These are phyloP conservation scores for Fusarium brevicatenulatum DNA, from an alignment of 2,329 filamentous ascomycete species.

Conservation along the genomic window DNA sequence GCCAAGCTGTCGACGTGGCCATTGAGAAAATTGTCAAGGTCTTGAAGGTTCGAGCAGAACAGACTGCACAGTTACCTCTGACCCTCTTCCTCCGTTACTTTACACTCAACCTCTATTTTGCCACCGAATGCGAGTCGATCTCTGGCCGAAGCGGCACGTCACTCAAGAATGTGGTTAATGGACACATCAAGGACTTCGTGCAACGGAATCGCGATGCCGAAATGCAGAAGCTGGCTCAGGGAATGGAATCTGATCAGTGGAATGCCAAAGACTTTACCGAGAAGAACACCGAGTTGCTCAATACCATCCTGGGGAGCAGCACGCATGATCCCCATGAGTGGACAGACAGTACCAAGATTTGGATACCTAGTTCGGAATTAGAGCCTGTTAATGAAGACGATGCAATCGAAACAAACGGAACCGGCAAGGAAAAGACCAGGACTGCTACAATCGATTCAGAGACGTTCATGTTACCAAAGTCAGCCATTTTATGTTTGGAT, in stretches of 20 bases:
- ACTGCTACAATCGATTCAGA: slow-evolving; percentile 85
- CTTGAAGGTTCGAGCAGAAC: slow-evolving; percentile 79
- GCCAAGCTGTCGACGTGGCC: slow-evolving; percentile 82
- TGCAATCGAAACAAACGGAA: slow-evolving; percentile 58
- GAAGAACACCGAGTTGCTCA: slow-evolving; percentile 67
- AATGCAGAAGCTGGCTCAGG: slow-evolving; percentile 77
- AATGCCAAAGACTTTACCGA: slow-evolving; percentile 79
- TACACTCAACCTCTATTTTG: slow-evolving; percentile 82
- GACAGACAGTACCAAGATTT: slow-evolving; percentile 69
- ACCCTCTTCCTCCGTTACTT: slow-evolving; percentile 83
- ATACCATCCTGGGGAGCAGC: slow-evolving; percentile 74
- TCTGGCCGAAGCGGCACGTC: slow-evolving; percentile 80
- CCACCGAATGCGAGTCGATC: slow-evolving; percentile 86
- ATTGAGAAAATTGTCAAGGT: slow-evolving; percentile 82
- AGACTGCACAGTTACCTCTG: slow-evolving; percentile 74
- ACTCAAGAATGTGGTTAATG: slow-evolving; percentile 82
- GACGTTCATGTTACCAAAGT: slow-evolving; percentile 85
- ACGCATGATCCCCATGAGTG: slow-evolving; percentile 75
- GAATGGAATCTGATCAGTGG: slow-evolving; percentile 86
- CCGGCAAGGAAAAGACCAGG: slow-evolving; percentile 71
- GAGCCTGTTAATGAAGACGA: slow-evolving; percentile 49
- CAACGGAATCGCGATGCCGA: slow-evolving; percentile 75
- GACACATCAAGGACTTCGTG: slow-evolving; percentile 84
- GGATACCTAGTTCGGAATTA: slow-evolving; percentile 59
- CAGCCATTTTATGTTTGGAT: slow-evolving; percentile 81